phyloP scores from a whole-genome alignment of 345 rosid genomes.

The Linum lewisii region DNA sequence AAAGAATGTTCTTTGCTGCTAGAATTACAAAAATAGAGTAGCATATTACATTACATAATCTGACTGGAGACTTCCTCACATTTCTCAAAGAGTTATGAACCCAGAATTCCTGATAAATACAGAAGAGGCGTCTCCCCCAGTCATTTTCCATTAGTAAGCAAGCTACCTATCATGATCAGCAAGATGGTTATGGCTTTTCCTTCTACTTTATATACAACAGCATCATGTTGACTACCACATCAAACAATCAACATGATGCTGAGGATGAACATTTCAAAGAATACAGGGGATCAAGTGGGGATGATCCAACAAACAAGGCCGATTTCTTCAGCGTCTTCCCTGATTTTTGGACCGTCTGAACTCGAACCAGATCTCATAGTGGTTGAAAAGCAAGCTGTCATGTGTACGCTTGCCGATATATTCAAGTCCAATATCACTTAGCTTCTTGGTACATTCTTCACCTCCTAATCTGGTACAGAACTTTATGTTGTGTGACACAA shows the following conservation, averaged over 20 bases:
- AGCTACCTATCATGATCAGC: not conserved
- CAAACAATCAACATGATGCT: not conserved
- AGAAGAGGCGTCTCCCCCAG: not conserved
- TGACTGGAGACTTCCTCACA: not conserved
- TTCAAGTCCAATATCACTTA: conserved; percentile 64
- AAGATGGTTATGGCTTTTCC: not conserved
- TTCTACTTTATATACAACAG: not conserved
- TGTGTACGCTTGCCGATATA: conserved; percentile 66
- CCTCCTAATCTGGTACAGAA: conserved; percentile 79
- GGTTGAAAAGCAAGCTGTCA: conserved; percentile 88
- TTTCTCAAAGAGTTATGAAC: not conserved
- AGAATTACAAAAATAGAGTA: not conserved
- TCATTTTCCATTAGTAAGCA: not conserved
- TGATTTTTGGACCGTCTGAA: conserved; percentile 50
- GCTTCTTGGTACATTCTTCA: conserved; percentile 65
- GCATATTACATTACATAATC: not conserved
- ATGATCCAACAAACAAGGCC: not conserved
- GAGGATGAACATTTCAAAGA: not conserved
- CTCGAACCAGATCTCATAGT: conserved; percentile 92
- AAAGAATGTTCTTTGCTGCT: not conserved
- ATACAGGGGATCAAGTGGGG: not conserved
- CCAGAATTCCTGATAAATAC: not conserved
- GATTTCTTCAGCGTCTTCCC: not conserved
- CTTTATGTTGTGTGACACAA: conserved; percentile 87
- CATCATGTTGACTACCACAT: not conserved